Evolutionary conservation across 208 protist species (phyloP).

Genomic region (Leishmania guyanensis): DNA sequence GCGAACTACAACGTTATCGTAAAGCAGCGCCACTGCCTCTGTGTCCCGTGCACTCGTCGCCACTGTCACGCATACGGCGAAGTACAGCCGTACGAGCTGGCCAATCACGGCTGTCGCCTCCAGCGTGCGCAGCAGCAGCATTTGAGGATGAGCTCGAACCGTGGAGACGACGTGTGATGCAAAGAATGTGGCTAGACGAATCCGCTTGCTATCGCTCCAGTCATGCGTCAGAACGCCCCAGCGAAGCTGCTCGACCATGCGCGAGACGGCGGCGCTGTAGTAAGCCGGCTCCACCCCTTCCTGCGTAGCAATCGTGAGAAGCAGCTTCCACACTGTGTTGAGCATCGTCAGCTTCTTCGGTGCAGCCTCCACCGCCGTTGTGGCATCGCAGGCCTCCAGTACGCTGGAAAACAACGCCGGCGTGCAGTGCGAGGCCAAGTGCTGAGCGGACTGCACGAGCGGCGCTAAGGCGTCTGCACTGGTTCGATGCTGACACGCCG

Average conservation of each 20-base stretch:
- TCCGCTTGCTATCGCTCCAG: conserved; percentile 62
- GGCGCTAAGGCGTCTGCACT: conserved; percentile 17
- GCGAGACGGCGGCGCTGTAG: conserved; percentile 37
- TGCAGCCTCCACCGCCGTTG: conserved; percentile 14
- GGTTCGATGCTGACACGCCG: conserved; percentile 14
- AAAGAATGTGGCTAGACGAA: conserved; percentile 64
- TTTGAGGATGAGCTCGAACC: conserved; percentile 50
- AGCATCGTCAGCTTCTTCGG: conserved; percentile 50
- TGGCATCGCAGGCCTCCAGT: conserved; percentile 48
- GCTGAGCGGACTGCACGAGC: conserved; percentile 21
- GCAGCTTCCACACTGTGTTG: conserved; percentile 74
- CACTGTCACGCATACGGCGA: conserved; percentile 51
- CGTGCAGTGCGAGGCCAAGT: conserved; percentile 35
- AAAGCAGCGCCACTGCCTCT: conserved; percentile 33
- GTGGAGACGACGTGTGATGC: conserved; percentile 68
- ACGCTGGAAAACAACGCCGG: conserved; percentile 41
- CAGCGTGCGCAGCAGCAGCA: conserved; percentile 16
- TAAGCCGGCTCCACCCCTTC: conserved; percentile 13
- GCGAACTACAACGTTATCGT: conserved; percentile 50
- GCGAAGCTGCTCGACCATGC: conserved; percentile 69
- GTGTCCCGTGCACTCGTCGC: conserved; percentile 41
- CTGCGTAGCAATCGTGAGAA: conserved; percentile 50
- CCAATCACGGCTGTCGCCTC: conserved; percentile 25
- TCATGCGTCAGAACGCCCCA: conserved; percentile 72
- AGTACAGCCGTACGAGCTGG: conserved; percentile 44